phyloP scores from a whole-genome alignment of 805 yeast species.

The Hagleromyces aurorensis region DNA sequence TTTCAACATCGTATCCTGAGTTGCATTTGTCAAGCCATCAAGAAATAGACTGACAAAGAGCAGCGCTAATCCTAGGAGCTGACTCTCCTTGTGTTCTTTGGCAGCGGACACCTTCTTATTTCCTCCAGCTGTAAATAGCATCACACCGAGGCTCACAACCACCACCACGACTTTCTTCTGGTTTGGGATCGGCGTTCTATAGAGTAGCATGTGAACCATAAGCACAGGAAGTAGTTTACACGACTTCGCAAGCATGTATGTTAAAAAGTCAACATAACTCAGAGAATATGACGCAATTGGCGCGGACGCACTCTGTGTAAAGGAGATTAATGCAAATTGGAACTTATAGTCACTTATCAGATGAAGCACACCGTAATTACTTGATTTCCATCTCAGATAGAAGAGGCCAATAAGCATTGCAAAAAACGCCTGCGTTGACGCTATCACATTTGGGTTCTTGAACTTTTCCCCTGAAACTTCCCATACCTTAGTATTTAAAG shows the following conservation, averaged over 20 bases:
- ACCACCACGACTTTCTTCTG: slow-evolving; percentile 74
- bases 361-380: slow-evolving; percentile 26
- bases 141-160: slow-evolving; percentile 77
- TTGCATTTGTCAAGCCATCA: slow-evolving; percentile 89
- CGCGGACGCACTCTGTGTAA: slow-evolving; percentile 71
- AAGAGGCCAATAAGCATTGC: slow-evolving; percentile 62
- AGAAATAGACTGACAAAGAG: slow-evolving; percentile 58
- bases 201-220: slow-evolving; percentile 66
- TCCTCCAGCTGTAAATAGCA: slow-evolving; percentile 58
- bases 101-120: slow-evolving; percentile 14
- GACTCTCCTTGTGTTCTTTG: slow-evolving; percentile 32
- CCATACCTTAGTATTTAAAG: slow-evolving; percentile 70
- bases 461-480: slow-evolving; percentile 49
- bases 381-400: slow-evolving; percentile 40
- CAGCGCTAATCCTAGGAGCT: slow-evolving; percentile 49
- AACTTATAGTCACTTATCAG: slow-evolving; percentile 31
- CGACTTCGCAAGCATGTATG: slow-evolving; percentile 80
- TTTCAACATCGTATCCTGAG: slow-evolving; percentile 80
- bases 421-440: slow-evolving; percentile 61
- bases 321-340: slow-evolving; percentile 46
- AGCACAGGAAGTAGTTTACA: slow-evolving; percentile 94
- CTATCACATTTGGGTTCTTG: slow-evolving; percentile 72
- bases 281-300: slow-evolving; percentile 78
- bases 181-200: slow-evolving; percentile 60
- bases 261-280: slow-evolving; percentile 76